phyloP scores from a whole-genome alignment of 176 grass and related monocot species.

The Coix lacrymajobi region DNA sequence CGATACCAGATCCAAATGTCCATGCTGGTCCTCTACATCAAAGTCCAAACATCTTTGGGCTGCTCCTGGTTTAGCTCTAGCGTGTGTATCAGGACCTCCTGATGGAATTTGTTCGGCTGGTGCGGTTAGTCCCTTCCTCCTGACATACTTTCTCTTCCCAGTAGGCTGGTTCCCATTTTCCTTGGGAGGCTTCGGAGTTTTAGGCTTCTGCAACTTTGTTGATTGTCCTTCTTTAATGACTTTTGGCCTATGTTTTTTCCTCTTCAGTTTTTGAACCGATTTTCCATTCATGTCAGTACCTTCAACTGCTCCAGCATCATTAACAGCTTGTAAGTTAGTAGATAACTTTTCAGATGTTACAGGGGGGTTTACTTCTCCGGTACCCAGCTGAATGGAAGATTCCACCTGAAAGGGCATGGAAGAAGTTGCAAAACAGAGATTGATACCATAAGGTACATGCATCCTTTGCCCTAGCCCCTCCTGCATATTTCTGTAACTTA shows the following conservation, averaged over 20 bases:
- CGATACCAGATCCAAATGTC: constrained; percentile 18
- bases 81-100: neutral
- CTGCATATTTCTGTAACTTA: constrained; percentile 20
- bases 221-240: constrained; percentile 57
- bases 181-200: constrained; percentile 39
- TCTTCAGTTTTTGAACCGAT: constrained; percentile 52
- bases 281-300: constrained; percentile 53
- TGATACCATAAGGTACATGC: neutral
- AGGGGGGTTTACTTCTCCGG: neutral
- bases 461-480: neutral
- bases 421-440: constrained; percentile 30
- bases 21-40: constrained; percentile 28
- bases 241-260: constrained; percentile 82
- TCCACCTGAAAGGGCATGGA: neutral
- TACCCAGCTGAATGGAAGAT: constrained; percentile 17
- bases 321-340: neutral
- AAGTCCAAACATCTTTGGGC: constrained; percentile 60
- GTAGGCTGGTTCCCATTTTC: constrained; percentile 30
- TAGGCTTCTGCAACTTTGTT: constrained; percentile 36
- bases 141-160: constrained; percentile 76
- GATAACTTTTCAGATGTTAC: constrained; percentile 15
- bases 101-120: constrained; percentile 10
- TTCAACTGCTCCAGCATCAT: constrained; percentile 25
- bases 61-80: constrained; percentile 24
- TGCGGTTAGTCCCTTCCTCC: constrained; percentile 40